Percentiles rank a stretch among this genome's conserved stretches.
Evolutionary conservation across 306 rosid species (phyloP).

Genomic region (Clitoria ternatea): DNA sequence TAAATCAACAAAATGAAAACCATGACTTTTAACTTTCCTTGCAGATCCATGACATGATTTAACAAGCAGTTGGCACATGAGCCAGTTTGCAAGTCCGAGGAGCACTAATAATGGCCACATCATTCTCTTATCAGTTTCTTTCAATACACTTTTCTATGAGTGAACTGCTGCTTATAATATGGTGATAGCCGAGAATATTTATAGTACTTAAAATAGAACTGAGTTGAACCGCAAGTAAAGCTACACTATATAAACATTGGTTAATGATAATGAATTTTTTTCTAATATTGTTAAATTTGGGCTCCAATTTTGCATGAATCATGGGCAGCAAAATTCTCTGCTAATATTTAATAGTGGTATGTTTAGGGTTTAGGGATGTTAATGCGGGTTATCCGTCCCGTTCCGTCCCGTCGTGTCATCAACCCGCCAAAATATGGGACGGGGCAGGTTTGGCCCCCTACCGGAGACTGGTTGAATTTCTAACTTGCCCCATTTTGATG

Average conservation of each 20-base stretch:
- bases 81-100: neutral
- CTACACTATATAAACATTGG: neutral
- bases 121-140: neutral
- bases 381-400: too few relatives aligned
- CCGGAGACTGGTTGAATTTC: too few relatives aligned
- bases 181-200: neutral
- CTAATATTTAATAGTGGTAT: too few relatives aligned
- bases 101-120: neutral
- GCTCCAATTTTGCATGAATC: too few relatives aligned
- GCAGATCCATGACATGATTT: conserved; percentile 5
- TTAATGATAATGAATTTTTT: neutral
- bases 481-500: too few relatives aligned
- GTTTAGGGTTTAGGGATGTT: too few relatives aligned
- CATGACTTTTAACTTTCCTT: neutral
- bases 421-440: too few relatives aligned
- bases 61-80: conserved; percentile 1
- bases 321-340: too few relatives aligned
- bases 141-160: neutral
- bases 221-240: neutral
- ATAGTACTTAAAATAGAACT: neutral
- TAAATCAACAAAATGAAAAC: neutral
- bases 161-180: neutral
- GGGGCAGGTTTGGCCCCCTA: too few relatives aligned
- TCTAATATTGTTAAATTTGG: too few relatives aligned
- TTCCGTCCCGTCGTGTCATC: too few relatives aligned